Evolutionary conservation across 169 alveolate genomes (phyloP).

Genomic region (Eimeria necatrix): DNA sequence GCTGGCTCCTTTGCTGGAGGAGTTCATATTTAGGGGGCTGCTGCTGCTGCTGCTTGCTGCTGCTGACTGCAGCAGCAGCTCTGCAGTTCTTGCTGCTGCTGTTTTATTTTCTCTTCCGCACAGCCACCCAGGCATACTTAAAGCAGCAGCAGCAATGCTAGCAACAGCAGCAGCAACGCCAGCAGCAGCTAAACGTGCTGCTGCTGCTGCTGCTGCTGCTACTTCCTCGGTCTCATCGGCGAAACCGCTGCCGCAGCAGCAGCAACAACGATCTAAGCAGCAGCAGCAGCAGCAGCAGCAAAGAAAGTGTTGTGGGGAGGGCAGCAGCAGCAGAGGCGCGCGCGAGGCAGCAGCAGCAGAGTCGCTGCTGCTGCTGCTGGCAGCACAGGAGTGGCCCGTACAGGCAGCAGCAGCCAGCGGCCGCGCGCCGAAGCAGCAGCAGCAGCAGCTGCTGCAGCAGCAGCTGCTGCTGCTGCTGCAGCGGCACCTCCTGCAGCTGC

Average conservation of each 20-base stretch:
- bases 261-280: background rate
- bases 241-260: background rate
- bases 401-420: background rate
- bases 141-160: background rate
- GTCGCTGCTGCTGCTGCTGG: background rate
- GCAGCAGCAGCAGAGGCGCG: background rate
- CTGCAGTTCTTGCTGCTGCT: background rate
- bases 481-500: background rate
- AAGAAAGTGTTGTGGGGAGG: background rate
- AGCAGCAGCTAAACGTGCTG: background rate
- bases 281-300: background rate
- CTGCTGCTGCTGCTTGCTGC: constrained; percentile 20
- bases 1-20: background rate
- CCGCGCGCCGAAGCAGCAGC: too few species aligned
- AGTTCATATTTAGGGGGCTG: background rate
- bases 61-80: constrained; percentile 12
- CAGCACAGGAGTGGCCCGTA: background rate
- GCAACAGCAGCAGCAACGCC: background rate
- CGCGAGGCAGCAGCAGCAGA: constrained; percentile 8
- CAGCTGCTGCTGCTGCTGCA: constrained; percentile 2
- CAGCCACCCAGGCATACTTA: background rate
- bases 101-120: background rate
- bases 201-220: background rate
- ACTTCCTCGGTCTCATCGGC: background rate
- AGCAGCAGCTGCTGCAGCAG: background rate